Evolutionary conservation across 1,139 yeast genomes (phyloP).

Genomic region (Kluyveromyces sp.): DNA sequence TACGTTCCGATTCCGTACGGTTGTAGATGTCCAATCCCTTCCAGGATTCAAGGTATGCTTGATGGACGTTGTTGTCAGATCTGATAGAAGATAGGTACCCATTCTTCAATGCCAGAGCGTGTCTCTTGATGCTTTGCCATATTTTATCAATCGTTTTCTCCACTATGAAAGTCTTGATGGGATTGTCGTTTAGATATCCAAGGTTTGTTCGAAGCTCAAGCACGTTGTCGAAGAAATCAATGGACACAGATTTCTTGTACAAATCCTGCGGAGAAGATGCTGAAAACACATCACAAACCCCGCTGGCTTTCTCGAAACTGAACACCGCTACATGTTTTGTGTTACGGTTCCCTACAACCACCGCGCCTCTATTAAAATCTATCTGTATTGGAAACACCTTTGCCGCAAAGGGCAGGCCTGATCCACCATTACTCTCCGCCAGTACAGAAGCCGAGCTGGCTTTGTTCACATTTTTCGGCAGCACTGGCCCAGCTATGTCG

Average conservation of each 20-base stretch:
- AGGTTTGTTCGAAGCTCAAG: constrained; percentile 56
- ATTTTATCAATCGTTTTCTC: constrained; percentile 19
- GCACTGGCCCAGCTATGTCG: constrained; percentile 8
- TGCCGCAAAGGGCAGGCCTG: background rate
- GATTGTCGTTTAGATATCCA: constrained; percentile 36
- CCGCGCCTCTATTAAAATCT: constrained; percentile 57
- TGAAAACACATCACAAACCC: constrained; percentile 50
- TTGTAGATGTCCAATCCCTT: constrained; percentile 38
- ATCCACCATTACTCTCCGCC: background rate
- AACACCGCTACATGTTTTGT: constrained; percentile 68
- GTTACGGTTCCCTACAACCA: constrained; percentile 69
- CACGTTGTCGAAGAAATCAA: background rate
- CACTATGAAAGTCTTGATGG: constrained; percentile 18
- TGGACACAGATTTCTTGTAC: constrained; percentile 47
- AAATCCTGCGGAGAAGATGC: constrained; percentile 49
- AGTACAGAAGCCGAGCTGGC: background rate
- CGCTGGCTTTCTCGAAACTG: constrained; percentile 52
- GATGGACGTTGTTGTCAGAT: background rate
- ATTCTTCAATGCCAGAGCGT: background rate
- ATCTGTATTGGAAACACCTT: constrained; percentile 53
- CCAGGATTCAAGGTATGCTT: constrained; percentile 35
- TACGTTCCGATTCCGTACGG: constrained; percentile 21
- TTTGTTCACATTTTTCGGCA: constrained; percentile 15
- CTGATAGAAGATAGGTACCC: background rate
- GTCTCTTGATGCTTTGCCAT: constrained; percentile 18